Base-by-base conservation (phyloP, 2,329 filamentous ascomycete species). In the Periconia digitata region DNA sequence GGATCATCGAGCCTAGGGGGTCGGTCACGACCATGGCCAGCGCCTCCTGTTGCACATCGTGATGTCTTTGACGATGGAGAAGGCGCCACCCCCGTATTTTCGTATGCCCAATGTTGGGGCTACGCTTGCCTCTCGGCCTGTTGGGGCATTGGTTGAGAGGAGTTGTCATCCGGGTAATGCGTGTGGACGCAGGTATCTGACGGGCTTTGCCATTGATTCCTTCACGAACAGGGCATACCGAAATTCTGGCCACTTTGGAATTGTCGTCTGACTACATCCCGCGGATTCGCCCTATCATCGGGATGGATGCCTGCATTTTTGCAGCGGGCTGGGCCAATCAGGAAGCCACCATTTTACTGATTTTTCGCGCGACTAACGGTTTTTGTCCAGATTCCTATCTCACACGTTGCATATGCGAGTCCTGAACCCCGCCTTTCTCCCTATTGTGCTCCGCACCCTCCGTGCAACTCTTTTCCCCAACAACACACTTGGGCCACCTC, bases 391-490 rank as follows among this genome's bases (percentile, higher is more conserved):
- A 54, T 69, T 78, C 42, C 68, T 79, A 54, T 76, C 76, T 40
- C 67, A 74, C 62, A 64, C 71, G 49, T 61, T 79, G 53, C 70
- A 72, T 54, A 66, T 62, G 39, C 67, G 57, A 40, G 53, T 79
- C 44, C 63, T 76, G 48, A 70, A 73, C 62, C 71, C 76, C 53
- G 63, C 68, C 53, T 68, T 72, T 50, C 57, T 79, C 24, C 75
- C 77, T 46, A 63, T 70, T 41, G 60, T 77, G 24, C 80, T 92
- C 62, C 83, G 84, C 67, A 81, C 84, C 58, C 79, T 89, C 63
- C 88, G 94, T 67, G 84, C 82, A 62, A 83, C 88, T 51, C 77
- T 97, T 47, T 97, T 96, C 69, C 92, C 94, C 58, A 87, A 90
- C 73, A 95, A 95, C 72, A 79, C 83, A 17, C 85, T 87, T 53